These are phyloP conservation scores for Rhizophora mangle DNA, from an alignment of 345 rosid species.

Conservation along the genomic window DNA sequence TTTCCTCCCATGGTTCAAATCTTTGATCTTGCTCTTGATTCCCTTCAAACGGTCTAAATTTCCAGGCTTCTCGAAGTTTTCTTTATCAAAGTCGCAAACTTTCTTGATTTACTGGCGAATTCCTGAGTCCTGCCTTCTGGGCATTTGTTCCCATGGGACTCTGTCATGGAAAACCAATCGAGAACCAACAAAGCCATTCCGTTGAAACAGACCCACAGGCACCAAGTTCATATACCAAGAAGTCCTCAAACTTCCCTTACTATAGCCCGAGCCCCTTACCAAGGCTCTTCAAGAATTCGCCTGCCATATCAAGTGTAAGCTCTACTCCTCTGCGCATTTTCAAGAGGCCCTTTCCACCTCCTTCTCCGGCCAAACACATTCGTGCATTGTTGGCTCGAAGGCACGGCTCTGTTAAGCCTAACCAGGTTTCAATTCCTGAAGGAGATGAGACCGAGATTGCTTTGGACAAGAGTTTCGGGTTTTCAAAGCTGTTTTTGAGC, in stretches of 20 bases:
- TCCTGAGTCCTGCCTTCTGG: constrained; percentile 8
- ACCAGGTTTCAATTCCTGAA: constrained; percentile 81
- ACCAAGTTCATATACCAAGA: constrained; percentile 37
- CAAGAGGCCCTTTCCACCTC: constrained; percentile 97
- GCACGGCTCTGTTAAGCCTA: constrained; percentile 80
- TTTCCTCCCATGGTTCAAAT: constrained; percentile 3
- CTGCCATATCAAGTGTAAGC: constrained; percentile 65
- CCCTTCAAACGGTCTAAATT: constrained; percentile 13
- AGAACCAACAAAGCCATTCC: constrained; percentile 42
- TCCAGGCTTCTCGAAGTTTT: constrained; percentile 3
- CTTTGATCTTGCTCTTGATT: not conserved
- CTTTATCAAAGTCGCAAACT: constrained; percentile 11
- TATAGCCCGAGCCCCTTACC: constrained; percentile 89
- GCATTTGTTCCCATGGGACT: constrained; percentile 64
- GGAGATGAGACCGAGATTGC: constrained; percentile 69
- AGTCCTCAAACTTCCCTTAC: constrained; percentile 70
- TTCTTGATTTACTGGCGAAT: constrained; percentile 11
- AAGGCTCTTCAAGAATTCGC: constrained; percentile 81
- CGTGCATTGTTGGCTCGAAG: constrained; percentile 77
- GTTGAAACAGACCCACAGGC: constrained; percentile 35
- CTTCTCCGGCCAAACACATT: constrained; percentile 96
- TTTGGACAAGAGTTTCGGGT: constrained; percentile 85
- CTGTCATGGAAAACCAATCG: constrained; percentile 78
- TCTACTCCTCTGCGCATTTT: constrained; percentile 87
- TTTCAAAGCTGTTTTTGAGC: constrained; percentile 56